Base-by-base conservation (phyloP, 192 early-diverging fungal species). In the Mortierella hygrophila region DNA sequence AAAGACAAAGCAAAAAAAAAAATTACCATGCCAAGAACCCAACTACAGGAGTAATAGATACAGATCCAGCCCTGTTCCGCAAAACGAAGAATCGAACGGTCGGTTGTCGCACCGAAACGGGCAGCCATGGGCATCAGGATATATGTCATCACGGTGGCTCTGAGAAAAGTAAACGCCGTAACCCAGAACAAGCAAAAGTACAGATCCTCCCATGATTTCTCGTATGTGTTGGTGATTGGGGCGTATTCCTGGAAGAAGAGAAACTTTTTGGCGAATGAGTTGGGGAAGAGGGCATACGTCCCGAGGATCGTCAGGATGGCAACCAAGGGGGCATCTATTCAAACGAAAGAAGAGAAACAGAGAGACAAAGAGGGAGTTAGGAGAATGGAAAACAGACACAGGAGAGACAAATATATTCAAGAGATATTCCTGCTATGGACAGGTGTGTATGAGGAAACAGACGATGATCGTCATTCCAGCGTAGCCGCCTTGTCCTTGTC, bases 41-140 rank as follows among this genome's bases (percentile, higher is more conserved):
- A 92, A 42, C 93, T 94, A 13, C 92, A 70, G 8, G 90, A 88
- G 77, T 94, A 96, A 83, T 94, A 95, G 15, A 94, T 85, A 46
- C 91, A 92, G 44, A 90, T 89, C 92, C 94, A 96, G 7, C 94
- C 93, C 76, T 96, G 94, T 76, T 96, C 95, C 47, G 93, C 91
- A 70, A 96, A 92, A 70, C 95, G 91, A 42, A 74, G 81, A 40
- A 83, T 71, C 47, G 87, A 75, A 16, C 78, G 38, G 20, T 80
- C 77, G 16, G 72, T 81, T 6, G 75, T 78, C 9, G 91, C 87
- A 16, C 91, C 87, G 16, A 81, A 47, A 6, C 70, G 42, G 44
- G 77, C 73, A 47, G 88, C 90, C 37, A 91, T 42, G 13, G 93
- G 92, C 70, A 80, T 82, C 13, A 92, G 76, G 35, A 91, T 46